phyloP scores from a whole-genome alignment of 805 yeast species.

The Starmerella asiatica region DNA sequence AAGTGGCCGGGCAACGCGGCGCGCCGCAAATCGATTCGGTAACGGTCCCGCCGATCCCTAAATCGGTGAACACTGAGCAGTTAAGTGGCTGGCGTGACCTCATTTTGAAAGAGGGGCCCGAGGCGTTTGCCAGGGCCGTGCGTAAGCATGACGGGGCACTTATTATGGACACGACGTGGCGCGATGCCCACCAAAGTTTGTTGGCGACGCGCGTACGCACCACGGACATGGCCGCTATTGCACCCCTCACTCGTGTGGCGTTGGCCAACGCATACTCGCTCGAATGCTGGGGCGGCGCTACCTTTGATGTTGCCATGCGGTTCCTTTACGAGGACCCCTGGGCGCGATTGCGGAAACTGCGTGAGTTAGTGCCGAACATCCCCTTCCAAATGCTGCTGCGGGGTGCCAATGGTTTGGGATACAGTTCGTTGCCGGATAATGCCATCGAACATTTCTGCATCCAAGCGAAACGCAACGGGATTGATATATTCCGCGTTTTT shows the following conservation, averaged over 20 bases:
- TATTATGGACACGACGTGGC: slow-evolving; percentile 98
- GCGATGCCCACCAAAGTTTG: slow-evolving; percentile 98
- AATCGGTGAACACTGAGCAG: slow-evolving; percentile 48
- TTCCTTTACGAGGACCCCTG: slow-evolving; percentile 98
- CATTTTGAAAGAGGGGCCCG: slow-evolving; percentile 74
- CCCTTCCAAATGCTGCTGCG: slow-evolving; percentile 98
- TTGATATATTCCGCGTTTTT: slow-evolving; percentile 93
- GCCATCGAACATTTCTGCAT: slow-evolving; percentile 94
- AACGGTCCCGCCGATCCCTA: slow-evolving; percentile 40
- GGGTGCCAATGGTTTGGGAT: slow-evolving; percentile 99
- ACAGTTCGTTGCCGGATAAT: slow-evolving; percentile 93
- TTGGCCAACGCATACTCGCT: slow-evolving; percentile 81
- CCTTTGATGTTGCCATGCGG: slow-evolving; percentile 97
- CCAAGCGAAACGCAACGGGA: slow-evolving; percentile 92
- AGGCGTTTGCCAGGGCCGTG: slow-evolving; percentile 75
- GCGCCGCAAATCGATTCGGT: slow-evolving; percentile 77
- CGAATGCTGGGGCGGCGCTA: slow-evolving; percentile 99
- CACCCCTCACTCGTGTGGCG: slow-evolving; percentile 87
- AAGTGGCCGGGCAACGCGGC: slow-evolving; percentile 92
- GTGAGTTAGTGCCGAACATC: slow-evolving; percentile 88
- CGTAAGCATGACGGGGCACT: slow-evolving; percentile 74
- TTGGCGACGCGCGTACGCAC: slow-evolving; percentile 97
- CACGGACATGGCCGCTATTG: slow-evolving; percentile 77
- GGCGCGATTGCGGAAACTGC: slow-evolving; percentile 80
- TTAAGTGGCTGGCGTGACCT: slow-evolving; percentile 89